These are phyloP conservation scores for Pythium brachiatum DNA, from an alignment of 352 stramenopile genomes.

Conservation along the genomic window DNA sequence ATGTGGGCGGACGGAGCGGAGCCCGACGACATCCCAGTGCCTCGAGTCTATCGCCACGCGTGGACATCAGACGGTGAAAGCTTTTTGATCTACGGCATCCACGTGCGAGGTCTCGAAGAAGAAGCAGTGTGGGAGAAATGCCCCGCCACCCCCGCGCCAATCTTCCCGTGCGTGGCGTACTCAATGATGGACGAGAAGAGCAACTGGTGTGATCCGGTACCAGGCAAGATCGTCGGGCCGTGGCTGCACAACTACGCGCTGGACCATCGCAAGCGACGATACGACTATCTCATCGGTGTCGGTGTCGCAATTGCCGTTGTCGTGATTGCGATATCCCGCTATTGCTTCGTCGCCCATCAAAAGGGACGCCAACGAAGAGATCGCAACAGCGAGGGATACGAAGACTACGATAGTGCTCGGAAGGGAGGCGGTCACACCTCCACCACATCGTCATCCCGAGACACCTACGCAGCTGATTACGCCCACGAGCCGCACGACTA, in stretches of 20 bases:
- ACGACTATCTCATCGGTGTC: constrained; percentile 15
- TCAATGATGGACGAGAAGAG: constrained; percentile 31
- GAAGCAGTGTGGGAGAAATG: constrained; percentile 25
- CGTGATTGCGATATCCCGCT: constrained; percentile 2
- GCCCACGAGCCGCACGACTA: constrained; percentile 22
- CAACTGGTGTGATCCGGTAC: constrained; percentile 40
- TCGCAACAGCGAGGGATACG: constrained; percentile 1
- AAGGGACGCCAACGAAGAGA: constrained; percentile 4
- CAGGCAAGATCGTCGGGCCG: constrained; percentile 36
- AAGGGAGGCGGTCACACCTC: neutral
- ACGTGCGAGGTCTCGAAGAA: constrained; percentile 31
- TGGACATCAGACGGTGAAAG: constrained; percentile 21
- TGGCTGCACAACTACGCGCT: constrained; percentile 65
- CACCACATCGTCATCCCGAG: neutral
- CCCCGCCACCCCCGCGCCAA: constrained; percentile 34
- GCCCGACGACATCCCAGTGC: constrained; percentile 25
- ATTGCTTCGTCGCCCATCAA: neutral
- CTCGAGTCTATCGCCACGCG: constrained; percentile 20
- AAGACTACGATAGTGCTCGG: neutral
- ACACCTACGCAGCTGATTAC: constrained; percentile 3
- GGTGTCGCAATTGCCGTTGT: constrained; percentile 8
- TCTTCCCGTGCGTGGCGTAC: constrained; percentile 35
- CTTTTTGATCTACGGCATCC: constrained; percentile 22
- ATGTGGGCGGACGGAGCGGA: constrained; percentile 28
- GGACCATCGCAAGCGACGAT: constrained; percentile 29